Evolutionary conservation across 192 early-diverging fungal species (phyloP).

Genomic region (Coemansia sp.): DNA sequence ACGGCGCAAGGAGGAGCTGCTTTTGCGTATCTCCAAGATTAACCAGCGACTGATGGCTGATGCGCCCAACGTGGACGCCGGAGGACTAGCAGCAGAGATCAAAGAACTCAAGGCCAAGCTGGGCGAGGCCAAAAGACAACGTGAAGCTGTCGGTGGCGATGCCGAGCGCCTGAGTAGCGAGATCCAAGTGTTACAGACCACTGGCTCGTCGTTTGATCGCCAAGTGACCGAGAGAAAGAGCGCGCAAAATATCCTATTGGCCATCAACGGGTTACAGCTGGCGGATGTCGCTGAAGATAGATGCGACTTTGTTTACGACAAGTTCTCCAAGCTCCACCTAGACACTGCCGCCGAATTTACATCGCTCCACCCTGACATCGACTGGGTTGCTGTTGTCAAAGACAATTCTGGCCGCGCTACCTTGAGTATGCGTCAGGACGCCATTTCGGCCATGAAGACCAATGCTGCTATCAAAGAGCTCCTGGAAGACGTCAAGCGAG

Average conservation of each 20-base stretch:
- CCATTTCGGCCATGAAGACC: conserved; percentile 43
- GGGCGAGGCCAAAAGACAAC: conserved; percentile 10
- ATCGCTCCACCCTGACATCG: conserved; percentile 51
- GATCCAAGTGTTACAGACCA: conserved; percentile 33
- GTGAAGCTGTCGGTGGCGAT: conserved; percentile 9
- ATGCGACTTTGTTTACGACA: conserved; percentile 52
- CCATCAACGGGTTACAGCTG: conserved; percentile 46
- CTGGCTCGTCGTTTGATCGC: conserved; percentile 31
- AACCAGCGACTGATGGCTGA: conserved; percentile 25
- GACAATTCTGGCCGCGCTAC: conserved; percentile 14
- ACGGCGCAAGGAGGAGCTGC: conserved; percentile 32
- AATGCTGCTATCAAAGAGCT: conserved; percentile 41
- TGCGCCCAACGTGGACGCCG: conserved; percentile 18
- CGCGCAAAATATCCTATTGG: conserved; percentile 40
- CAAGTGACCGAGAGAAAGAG: conserved; percentile 43
- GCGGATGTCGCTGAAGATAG: conserved; percentile 21
- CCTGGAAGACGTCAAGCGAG: conserved; percentile 38
- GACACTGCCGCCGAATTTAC: conserved; percentile 41
- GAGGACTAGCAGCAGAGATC: conserved; percentile 20
- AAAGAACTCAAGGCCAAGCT: conserved; percentile 27
- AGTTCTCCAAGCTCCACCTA: conserved; percentile 36
- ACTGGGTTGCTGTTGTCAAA: conserved; percentile 43
- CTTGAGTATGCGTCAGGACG: conserved; percentile 32
- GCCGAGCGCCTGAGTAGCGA: conserved; percentile 27
- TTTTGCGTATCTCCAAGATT: conserved; percentile 29